These are phyloP conservation scores for Aspergillus leporis DNA, from an alignment of 495 filamentous ascomycete species.

Conservation along the genomic window DNA sequence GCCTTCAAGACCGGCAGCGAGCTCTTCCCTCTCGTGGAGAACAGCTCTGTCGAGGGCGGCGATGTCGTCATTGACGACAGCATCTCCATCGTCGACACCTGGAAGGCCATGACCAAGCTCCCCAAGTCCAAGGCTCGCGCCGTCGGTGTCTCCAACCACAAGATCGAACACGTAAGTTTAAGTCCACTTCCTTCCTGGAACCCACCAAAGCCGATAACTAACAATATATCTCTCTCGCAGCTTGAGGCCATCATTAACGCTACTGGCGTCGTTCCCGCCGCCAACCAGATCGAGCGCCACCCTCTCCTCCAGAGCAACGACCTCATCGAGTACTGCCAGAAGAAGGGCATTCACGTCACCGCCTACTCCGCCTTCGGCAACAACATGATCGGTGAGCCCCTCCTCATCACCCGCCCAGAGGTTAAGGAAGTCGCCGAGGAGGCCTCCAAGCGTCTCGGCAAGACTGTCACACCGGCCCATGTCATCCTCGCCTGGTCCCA, in stretches of 20 bases:
- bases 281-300: conserved; percentile 55
- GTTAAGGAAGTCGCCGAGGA: conserved; percentile 46
- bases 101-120: conserved; percentile 53
- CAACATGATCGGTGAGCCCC: conserved; percentile 44
- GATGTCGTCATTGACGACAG: conserved; percentile 45
- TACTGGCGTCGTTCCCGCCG: conserved; percentile 48
- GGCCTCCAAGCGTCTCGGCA: conserved; percentile 41
- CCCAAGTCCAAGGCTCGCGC: conserved; percentile 52
- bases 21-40: conserved; percentile 45
- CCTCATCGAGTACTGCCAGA: conserved; percentile 42
- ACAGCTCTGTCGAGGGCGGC: conserved; percentile 38
- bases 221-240: conserved; percentile 21
- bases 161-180: conserved; percentile 41
- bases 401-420: conserved; percentile 45
- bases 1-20: conserved; percentile 44
- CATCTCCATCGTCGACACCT: conserved; percentile 54
- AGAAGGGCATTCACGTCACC: conserved; percentile 51
- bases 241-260: conserved; percentile 52
- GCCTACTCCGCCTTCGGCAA: conserved; percentile 54
- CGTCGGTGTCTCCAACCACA: conserved; percentile 55
- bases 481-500: conserved; percentile 52
- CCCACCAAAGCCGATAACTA: not conserved
- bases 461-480: conserved; percentile 40
- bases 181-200: not conserved
- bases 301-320: conserved; percentile 47